Base-by-base conservation (phyloP, 495 filamentous ascomycete species). In the Physcia stellaris region DNA sequence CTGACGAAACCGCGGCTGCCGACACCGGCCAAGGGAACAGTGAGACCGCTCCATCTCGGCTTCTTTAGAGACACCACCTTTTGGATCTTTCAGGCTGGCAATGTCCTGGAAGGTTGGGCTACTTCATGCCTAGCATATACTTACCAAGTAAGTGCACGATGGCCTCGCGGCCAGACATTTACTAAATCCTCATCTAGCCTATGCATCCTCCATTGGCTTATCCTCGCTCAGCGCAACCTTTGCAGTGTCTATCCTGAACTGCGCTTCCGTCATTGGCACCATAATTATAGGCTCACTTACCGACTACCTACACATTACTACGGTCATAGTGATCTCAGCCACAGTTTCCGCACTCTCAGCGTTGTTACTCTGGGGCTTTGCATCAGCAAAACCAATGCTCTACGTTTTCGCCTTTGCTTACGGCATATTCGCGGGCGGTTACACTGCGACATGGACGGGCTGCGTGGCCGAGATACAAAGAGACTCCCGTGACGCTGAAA, bases 291-390 rank as follows among this genome's bases (percentile, higher is more conserved):
- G 79, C 11, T 41, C 50, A 6, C 51, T 80, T 27, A 61, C 64
- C 19, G 76, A 82, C 40, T 58, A 64, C 2, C 58, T 67, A 39
- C 61, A 76, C 34, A 65, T 73, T 12, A 69, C 70, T 0, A 73
- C 59, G 1, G 70, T 67, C 32, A 62, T 81, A 26, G 48, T 77
- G 2, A 40, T 71, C 1, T 70, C 68, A 1, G 64, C 71, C 1
- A 35, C 68, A 5, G 76, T 73, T 1, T 63, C 69, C 10, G 59
- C 68, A 3, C 21, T 72, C 7, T 60, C 67, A 0, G 67, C 79
- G 0, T 77, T 83, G 44, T 16, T 80, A n/a, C 48, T 81, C 29
- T 83, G 79, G 77, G 79, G 77, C 0, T 53, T 82, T 12, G 58
- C 74, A 0, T 55, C 52, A 0, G 61, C 54, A 4, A 40, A 77